phyloP scores from a whole-genome alignment of 2,329 filamentous ascomycete genomes.

The Sporothrix mexicana region DNA sequence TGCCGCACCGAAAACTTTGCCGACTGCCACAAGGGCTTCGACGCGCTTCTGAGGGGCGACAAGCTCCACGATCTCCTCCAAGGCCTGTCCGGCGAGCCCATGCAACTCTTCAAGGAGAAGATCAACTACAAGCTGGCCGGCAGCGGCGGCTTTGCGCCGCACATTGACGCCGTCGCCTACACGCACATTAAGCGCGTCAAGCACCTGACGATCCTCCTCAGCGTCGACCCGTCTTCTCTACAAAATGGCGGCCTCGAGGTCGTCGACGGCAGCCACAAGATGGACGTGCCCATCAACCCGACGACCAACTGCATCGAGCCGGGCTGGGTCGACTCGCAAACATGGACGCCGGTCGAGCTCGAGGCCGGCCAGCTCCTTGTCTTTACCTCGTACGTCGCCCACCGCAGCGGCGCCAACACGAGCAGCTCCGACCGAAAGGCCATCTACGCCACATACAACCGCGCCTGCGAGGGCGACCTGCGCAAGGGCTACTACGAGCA shows the following conservation, averaged over 20 bases:
- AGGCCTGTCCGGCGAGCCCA: conserved; percentile 2
- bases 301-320: conserved; percentile 29
- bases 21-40: conserved; percentile 28
- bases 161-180: conserved; percentile 31
- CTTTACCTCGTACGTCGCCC: conserved; percentile 29
- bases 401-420: conserved; percentile 31
- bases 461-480: conserved; percentile 26
- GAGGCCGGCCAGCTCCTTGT: conserved; percentile 26
- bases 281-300: conserved; percentile 17
- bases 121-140: conserved; percentile 22
- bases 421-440: conserved; percentile 29
- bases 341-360: conserved; percentile 9
- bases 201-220: conserved; percentile 29
- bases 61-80: conserved; percentile 7
- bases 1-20: conserved; percentile 32
- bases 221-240: conserved; percentile 27
- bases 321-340: conserved; percentile 16
- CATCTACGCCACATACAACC: conserved; percentile 31
- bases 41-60: conserved; percentile 5
- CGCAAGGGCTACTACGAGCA: conserved; percentile 31
- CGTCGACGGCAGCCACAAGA: conserved; percentile 28
- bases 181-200: conserved; percentile 31
- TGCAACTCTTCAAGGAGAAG: conserved; percentile 7
- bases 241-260: conserved; percentile 31
- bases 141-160: conserved; percentile 28